Conservation (phyloP, 140 eudicot species). For the Bidens hawaiensis region DNA sequence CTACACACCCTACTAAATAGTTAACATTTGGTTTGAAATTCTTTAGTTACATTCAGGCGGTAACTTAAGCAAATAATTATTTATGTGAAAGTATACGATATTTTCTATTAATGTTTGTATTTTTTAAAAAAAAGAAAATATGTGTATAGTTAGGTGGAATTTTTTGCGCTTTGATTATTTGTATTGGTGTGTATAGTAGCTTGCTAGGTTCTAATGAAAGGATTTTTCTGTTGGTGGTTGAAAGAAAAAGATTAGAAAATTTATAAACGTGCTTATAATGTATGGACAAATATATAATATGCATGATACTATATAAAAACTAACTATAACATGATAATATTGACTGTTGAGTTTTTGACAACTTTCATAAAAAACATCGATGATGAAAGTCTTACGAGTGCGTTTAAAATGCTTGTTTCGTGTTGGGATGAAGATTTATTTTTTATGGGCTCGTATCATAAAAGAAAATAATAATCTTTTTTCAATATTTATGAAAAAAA, state of each 20-base stretch:
- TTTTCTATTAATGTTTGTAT: not conserved
- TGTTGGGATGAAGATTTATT: not conserved
- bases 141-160: too few relatives aligned
- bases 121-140: too few relatives aligned
- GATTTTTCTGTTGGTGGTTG: too few relatives aligned
- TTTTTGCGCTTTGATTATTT: too few relatives aligned
- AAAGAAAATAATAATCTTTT: too few relatives aligned
- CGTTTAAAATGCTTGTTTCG: too few relatives aligned
- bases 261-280: not conserved
- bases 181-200: too few relatives aligned
- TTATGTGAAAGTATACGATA: not conserved
- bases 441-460: too few relatives aligned
- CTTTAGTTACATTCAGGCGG: not conserved
- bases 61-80: not conserved
- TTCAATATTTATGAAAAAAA: too few relatives aligned
- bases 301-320: not conserved
- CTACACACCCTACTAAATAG: too few relatives aligned
- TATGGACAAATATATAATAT: not conserved
- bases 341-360: not conserved
- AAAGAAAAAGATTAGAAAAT: too few relatives aligned
- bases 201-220: too few relatives aligned
- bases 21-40: not conserved
- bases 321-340: not conserved
- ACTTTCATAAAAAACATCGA: not conserved
- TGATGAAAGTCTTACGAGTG: not conserved